A percentile compares a stretch with the other conserved stretches of the same genome.
phyloP scores from a whole-genome alignment of 148 eudicot species.

The Rheum nobile region DNA sequence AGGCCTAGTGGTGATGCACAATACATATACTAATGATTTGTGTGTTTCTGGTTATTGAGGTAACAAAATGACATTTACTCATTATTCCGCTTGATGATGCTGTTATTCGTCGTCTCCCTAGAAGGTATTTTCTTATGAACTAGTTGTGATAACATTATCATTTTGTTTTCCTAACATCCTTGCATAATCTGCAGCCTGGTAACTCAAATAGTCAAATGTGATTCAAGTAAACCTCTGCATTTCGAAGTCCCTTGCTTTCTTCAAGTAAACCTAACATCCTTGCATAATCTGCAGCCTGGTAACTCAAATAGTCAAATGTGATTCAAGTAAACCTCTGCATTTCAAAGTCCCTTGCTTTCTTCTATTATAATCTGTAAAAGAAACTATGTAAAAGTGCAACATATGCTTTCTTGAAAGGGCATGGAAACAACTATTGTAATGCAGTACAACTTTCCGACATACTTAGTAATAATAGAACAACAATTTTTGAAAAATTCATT shows the following conservation, averaged over 20 bases:
- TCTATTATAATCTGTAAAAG: neutral
- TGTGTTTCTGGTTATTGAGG: neutral
- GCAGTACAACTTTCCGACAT: neutral
- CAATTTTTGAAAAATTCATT: neutral
- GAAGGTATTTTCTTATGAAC: conserved; percentile 38
- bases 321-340: neutral
- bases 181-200: neutral
- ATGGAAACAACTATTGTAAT: neutral
- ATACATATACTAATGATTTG: neutral
- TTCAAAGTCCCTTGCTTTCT: neutral
- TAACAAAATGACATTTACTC: neutral
- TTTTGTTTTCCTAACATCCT: neutral
- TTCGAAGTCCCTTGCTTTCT: neutral
- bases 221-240: neutral
- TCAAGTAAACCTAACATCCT: too few species aligned
- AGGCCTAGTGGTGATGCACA: neutral
- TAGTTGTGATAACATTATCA: neutral
- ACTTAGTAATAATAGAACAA: neutral
- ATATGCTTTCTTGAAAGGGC: neutral
- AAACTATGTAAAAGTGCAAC: neutral
- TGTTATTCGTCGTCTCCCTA: conserved; percentile 87
- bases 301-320: neutral
- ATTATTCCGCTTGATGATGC: conserved; percentile 51
- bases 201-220: neutral
- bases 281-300: too few species aligned